phyloP scores from a whole-genome alignment of 2,329 filamentous ascomycete species.

The Dothiorella sarmentorum region DNA sequence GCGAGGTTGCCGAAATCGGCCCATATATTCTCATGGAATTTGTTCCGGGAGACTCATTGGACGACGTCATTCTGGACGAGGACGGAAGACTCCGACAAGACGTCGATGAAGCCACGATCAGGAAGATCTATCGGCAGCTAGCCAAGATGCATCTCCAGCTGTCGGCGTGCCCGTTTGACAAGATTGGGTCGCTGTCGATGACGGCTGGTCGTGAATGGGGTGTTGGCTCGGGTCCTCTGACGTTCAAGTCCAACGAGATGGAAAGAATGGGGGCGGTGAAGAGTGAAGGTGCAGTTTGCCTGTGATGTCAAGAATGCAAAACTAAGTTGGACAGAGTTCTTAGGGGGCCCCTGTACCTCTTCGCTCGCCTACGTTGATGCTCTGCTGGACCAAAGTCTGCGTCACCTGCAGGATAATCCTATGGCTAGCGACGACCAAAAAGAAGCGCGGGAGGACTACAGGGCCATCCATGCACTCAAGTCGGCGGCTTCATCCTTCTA shows the following conservation, averaged over 20 bases:
- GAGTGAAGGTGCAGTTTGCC: too few species aligned
- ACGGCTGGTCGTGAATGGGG: constrained; percentile 28
- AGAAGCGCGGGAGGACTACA: not conserved
- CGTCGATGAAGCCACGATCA: constrained; percentile 33
- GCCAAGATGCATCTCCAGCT: constrained; percentile 43
- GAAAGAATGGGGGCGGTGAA: too few species aligned
- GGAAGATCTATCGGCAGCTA: constrained; percentile 40
- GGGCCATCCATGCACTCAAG: not conserved
- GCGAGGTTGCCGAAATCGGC: constrained; percentile 22
- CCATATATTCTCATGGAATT: constrained; percentile 39
- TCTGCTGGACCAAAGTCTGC: too few species aligned
- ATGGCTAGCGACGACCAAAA: too few species aligned
- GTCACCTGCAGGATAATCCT: too few species aligned
- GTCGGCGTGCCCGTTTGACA: constrained; percentile 31
- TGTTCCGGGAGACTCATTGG: constrained; percentile 25
- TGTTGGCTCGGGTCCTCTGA: too few species aligned
- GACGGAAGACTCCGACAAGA: constrained; percentile 34
- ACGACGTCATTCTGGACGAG: constrained; percentile 26
- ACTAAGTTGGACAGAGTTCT: too few species aligned
- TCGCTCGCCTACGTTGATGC: too few species aligned
- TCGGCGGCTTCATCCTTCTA: not conserved
- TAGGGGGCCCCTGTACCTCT: too few species aligned
- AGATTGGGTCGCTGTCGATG: constrained; percentile 41
- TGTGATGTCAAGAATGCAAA: too few species aligned
- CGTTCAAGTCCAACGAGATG: too few species aligned